phyloP scores from a whole-genome alignment of 768 basidiomycete genomes.

The Tubosaeta sp. region DNA sequence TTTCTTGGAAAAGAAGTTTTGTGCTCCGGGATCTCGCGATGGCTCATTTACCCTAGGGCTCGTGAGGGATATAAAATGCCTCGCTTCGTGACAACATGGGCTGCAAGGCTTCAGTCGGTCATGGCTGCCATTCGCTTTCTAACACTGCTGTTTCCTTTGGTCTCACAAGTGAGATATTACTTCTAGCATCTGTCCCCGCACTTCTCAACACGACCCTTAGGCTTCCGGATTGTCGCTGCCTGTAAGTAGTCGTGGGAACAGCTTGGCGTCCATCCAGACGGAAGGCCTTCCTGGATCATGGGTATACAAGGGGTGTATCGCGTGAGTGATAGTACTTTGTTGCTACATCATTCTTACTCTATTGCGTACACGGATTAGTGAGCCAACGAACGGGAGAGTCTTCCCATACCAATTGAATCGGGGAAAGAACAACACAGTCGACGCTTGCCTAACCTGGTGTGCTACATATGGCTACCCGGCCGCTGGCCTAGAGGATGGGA shows the following conservation, averaged over 20 bases:
- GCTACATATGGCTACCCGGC: slow-evolving; percentile 67
- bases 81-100: background rate
- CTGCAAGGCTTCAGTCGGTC: background rate
- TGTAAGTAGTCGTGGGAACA: too few relatives aligned
- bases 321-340: slow-evolving; percentile 37
- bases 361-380: slow-evolving; percentile 35
- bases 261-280: slow-evolving; percentile 33
- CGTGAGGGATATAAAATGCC: slow-evolving; percentile 10
- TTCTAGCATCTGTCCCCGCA: background rate
- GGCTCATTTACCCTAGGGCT: slow-evolving; percentile 4
- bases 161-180: slow-evolving; percentile 6
- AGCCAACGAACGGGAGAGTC: slow-evolving; percentile 39
- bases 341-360: background rate
- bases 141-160: background rate
- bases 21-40: background rate
- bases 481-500: slow-evolving; percentile 62
- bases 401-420: slow-evolving; percentile 60
- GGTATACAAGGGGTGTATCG: slow-evolving; percentile 62
- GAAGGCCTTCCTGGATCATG: slow-evolving; percentile 60
- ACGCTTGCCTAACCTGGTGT: slow-evolving; percentile 65
- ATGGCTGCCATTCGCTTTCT: slow-evolving; percentile 13
- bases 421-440: slow-evolving; percentile 57
- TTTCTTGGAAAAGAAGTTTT: background rate
- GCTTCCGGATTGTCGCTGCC: too few relatives aligned
- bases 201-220: too few relatives aligned